Base-by-base conservation (phyloP, 148 eudicot genomes). In the Amaranthus cruentus region DNA sequence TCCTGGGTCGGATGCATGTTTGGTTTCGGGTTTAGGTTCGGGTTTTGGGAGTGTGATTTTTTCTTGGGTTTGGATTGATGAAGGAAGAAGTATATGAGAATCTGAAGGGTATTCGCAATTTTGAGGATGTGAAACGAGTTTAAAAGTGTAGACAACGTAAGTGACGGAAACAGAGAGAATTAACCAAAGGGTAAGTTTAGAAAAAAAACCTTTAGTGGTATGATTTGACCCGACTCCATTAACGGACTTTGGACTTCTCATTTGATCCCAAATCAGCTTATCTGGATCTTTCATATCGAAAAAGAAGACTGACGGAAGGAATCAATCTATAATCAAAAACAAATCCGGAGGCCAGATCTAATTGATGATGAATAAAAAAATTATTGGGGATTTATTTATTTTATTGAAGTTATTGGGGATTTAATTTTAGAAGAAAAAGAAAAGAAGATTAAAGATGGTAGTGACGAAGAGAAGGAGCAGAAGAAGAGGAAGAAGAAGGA, bases 91-190 rank as follows among this genome's bases (percentile, higher is more conserved):
- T 28, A 28, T 28, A 28, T 28, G 38, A 28, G 38, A 28, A 28
- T 28, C 38, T 0, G 38, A 28, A 28, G 38, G 38, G 38, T 28
- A 28, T 28, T 28, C 38, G 38, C 91, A 86, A 28, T 84, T n/a
- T 28, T 44, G 60, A 7, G 83, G 81, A 18, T 81, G 65, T 6
- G 84, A 66, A 51, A 92, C 73, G 75, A 94, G 92, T 71, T 84
- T 87, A 43, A 91, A 71, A 2, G 96, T 88, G 84, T 91, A 95
- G 58, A 91, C 69, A 3, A 85, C 74, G 67, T 91, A 95, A n/a
- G 97, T 87, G 9, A 87, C 84, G 21, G 88, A 83, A 56, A 92
- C 84, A 64, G 87, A 86, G n/a, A 90, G 62, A 53, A 85, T 82
- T 38, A 95, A 80, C 83, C 82, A 87, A 0, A 86, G 77, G 81